A percentile compares a stretch with the other conserved stretches of the same genome.
Evolutionary conservation across 208 protist species (phyloP).

Genomic region (Acanthamoeba sp.): DNA sequence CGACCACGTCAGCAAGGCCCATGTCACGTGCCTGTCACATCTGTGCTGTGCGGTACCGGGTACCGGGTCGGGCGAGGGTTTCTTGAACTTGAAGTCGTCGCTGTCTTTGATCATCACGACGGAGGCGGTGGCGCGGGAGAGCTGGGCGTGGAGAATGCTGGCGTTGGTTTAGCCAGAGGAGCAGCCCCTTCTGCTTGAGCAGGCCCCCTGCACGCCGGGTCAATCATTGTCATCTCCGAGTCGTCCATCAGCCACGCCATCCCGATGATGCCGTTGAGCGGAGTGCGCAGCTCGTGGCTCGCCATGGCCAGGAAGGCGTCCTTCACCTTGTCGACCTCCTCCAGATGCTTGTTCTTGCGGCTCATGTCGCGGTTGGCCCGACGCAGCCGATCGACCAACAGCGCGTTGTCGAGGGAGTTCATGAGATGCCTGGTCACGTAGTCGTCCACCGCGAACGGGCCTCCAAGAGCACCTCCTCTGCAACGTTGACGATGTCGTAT

Average conservation of each 20-base stretch:
- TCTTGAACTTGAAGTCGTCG: too few species aligned
- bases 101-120: not conserved
- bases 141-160: not conserved
- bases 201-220: too few species aligned
- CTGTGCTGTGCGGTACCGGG: too few species aligned
- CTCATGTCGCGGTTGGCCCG: not conserved
- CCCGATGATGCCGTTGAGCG: constrained; percentile 82
- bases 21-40: too few species aligned
- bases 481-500: too few species aligned
- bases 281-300: constrained; percentile 82
- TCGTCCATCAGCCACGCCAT: constrained; percentile 75
- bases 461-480: not conserved
- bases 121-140: not conserved
- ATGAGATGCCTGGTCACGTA: constrained; percentile 13
- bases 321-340: constrained; percentile 50
- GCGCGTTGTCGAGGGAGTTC: constrained; percentile 16
- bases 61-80: too few species aligned
- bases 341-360: not conserved
- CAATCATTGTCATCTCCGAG: constrained; percentile 75
- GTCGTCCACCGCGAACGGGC: not conserved
- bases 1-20: too few species aligned
- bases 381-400: not conserved
- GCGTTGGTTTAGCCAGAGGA: not conserved
- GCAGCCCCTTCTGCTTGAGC: not conserved
- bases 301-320: constrained; percentile 67